phyloP scores from a whole-genome alignment of 2,329 filamentous ascomycete species.

The Colletotrichum sp. region DNA sequence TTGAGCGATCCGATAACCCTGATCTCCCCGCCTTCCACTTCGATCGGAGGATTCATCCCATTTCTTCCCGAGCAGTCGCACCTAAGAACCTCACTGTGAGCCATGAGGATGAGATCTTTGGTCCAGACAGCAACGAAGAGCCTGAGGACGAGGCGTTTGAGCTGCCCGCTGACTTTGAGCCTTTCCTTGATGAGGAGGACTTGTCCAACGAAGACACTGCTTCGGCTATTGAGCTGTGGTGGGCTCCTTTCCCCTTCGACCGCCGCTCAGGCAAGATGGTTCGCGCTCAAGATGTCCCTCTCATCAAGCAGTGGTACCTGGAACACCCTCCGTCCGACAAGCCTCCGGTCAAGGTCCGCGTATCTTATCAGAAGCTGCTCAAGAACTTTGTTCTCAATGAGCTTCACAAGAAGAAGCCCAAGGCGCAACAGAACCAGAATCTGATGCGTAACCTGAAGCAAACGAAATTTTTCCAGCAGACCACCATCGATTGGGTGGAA shows the following conservation, averaged over 20 bases:
- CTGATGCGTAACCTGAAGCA: slow-evolving; percentile 88
- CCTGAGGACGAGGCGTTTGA: slow-evolving; percentile 84
- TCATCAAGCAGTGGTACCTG: slow-evolving; percentile 98
- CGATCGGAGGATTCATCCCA: slow-evolving; percentile 96
- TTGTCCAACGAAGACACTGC: slow-evolving; percentile 89
- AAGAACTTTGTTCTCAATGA: slow-evolving; percentile 98
- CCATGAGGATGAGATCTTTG: slow-evolving; percentile 94
- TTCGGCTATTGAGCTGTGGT: slow-evolving; percentile 93
- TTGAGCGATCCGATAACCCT: slow-evolving; percentile 84
- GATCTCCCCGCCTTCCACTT: slow-evolving; percentile 97
- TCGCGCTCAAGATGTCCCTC: slow-evolving; percentile 91
- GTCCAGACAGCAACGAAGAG: slow-evolving; percentile 74
- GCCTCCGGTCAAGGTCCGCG: slow-evolving; percentile 94
- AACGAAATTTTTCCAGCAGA: slow-evolving; percentile 99
- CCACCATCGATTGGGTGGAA: slow-evolving; percentile 99
- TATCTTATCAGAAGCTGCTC: slow-evolving; percentile 96
- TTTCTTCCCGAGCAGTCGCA: slow-evolving; percentile 91
- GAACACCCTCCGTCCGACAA: slow-evolving; percentile 87
- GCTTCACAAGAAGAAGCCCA: slow-evolving; percentile 92
- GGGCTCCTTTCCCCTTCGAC: slow-evolving; percentile 97
- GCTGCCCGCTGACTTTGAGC: slow-evolving; percentile 79
- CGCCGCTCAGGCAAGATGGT: slow-evolving; percentile 95
- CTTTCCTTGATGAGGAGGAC: slow-evolving; percentile 89
- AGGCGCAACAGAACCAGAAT: slow-evolving; percentile 94
- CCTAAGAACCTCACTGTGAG: slow-evolving; percentile 92